Conservation (phyloP, 805 yeast species). For the Sugiyamaella marilandica region DNA sequence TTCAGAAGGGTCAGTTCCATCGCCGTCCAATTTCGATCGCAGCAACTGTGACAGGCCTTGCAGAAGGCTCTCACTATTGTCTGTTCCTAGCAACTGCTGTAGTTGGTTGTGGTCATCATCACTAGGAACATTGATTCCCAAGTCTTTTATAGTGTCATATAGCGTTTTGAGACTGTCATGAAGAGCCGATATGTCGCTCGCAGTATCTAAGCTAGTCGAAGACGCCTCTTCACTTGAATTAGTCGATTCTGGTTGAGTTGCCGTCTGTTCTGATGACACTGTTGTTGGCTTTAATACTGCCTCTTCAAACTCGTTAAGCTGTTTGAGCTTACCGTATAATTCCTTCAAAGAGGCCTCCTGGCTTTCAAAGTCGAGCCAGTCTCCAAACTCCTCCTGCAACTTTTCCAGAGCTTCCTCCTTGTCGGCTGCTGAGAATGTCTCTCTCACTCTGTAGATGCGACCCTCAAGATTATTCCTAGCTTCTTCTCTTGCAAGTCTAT, state of each 20-base stretch:
- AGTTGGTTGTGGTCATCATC: background rate
- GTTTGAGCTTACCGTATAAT: constrained; percentile 11
- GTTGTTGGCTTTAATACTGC: background rate
- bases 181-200: background rate
- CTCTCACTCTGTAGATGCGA: constrained; percentile 63
- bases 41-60: background rate
- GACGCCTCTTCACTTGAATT: background rate
- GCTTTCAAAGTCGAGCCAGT: constrained; percentile 76
- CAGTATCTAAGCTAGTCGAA: background rate
- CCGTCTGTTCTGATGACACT: background rate
- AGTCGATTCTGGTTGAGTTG: background rate
- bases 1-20: background rate
- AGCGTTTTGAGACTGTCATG: background rate
- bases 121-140: background rate
- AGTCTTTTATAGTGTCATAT: background rate
- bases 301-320: constrained; percentile 7
- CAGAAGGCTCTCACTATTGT: background rate
- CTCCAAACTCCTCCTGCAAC: constrained; percentile 43
- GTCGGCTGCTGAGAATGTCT: constrained; percentile 44
- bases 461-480: constrained; percentile 67
- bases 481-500: constrained; percentile 50
- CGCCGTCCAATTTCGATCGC: background rate
- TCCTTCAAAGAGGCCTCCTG: constrained; percentile 40
- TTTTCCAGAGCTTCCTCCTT: constrained; percentile 40
- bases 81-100: background rate